Conservation (phyloP, 2,329 filamentous ascomycete species). For the Dothistroma septosporum region DNA sequence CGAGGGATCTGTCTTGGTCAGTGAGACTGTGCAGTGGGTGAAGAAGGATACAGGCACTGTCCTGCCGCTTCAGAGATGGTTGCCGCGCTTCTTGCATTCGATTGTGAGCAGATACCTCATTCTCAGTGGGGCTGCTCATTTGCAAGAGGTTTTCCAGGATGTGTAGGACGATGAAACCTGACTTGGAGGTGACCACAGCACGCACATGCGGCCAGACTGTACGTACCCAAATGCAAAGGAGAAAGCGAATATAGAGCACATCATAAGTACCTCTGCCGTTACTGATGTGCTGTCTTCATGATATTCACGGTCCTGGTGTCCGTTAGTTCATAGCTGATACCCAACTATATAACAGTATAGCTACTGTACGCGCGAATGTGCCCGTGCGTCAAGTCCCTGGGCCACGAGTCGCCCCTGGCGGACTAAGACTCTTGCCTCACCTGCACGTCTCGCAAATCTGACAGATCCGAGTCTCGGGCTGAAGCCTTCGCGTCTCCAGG, state of each 20-base stretch:
- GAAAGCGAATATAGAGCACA: background rate
- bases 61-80: slow-evolving; percentile 20
- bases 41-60: slow-evolving; percentile 12
- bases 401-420: background rate
- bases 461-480: background rate
- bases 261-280: background rate
- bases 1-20: slow-evolving; percentile 17
- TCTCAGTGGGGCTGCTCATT: slow-evolving; percentile 14
- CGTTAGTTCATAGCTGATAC: too few relatives aligned
- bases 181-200: background rate
- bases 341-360: too few relatives aligned
- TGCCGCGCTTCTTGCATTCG: slow-evolving; percentile 18
- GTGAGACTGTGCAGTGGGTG: slow-evolving; percentile 25
- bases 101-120: slow-evolving; percentile 15
- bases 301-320: background rate
- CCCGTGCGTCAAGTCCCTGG: background rate
- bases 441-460: background rate
- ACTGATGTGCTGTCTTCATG: background rate
- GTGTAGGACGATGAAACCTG: background rate
- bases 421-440: background rate
- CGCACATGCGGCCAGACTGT: background rate
- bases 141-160: slow-evolving; percentile 7
- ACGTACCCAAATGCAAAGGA: background rate
- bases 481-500: background rate
- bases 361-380: too few relatives aligned